Conservation (phyloP, 2,329 filamentous ascomycete genomes). For the Trichoderma cornu-damae region DNA sequence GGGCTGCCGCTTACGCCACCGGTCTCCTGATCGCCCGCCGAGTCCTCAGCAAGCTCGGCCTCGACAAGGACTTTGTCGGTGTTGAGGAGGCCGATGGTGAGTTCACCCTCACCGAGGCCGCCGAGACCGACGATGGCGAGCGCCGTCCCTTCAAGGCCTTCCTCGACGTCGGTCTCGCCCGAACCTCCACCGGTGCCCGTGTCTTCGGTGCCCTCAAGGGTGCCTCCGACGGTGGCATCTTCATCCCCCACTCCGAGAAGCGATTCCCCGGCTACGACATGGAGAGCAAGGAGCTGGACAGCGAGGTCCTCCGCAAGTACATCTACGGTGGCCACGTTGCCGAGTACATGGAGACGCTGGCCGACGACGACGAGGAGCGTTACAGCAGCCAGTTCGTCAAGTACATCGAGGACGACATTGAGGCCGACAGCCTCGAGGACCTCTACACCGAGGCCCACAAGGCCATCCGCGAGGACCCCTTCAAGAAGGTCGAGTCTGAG, state of each 20-base stretch:
- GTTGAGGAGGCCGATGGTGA: conserved; percentile 97
- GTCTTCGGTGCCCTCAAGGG: conserved; percentile 99
- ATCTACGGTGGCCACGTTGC: conserved; percentile 98
- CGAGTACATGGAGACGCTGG: conserved; percentile 99
- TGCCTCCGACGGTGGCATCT: conserved; percentile 95
- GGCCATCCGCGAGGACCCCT: conserved; percentile 95
- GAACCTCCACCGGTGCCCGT: conserved; percentile 96
- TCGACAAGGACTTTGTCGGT: conserved; percentile 88
- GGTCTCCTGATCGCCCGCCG: conserved; percentile 96
- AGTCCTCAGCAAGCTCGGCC: conserved; percentile 91
- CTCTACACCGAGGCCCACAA: conserved; percentile 92
- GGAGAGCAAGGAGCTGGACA: conserved; percentile 95
- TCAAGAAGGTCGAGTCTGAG: conserved; percentile 77
- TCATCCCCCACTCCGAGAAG: conserved; percentile 97
- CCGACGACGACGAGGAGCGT: conserved; percentile 99
- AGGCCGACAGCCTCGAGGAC: conserved; percentile 96
- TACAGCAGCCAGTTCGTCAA: conserved; percentile 97
- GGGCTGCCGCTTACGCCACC: conserved; percentile 94
- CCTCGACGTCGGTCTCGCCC: conserved; percentile 95
- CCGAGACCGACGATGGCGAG: conserved; percentile 83
- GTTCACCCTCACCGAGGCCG: conserved; percentile 91
- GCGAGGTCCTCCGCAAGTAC: conserved; percentile 97
- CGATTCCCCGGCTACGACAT: conserved; percentile 99
- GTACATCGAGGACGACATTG: conserved; percentile 95
- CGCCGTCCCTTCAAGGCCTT: conserved; percentile 99